Base-by-base conservation (phyloP, 768 basidiomycete species). In the Suillus variegatus region DNA sequence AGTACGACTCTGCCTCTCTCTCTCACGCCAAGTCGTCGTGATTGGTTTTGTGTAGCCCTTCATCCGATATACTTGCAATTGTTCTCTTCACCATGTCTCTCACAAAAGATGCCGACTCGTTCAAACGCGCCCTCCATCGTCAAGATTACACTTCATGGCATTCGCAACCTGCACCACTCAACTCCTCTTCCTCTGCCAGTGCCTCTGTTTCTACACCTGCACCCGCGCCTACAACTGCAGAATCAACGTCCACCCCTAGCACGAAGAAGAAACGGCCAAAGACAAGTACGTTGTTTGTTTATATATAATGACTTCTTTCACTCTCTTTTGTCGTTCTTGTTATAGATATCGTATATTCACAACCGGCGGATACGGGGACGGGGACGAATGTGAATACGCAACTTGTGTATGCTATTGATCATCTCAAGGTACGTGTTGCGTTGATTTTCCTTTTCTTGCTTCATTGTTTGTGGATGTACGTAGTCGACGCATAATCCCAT, bases 301-400 rank as follows among this genome's bases (percentile, higher is more conserved):
- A 1, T 10, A 38, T 38, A 38, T 38, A 10, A 38, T 38, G 10
- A 67, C 56, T 54, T 58, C 13, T 54, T 49, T 61, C 10, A 57
- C 66, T 62, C 12, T 5, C 49, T 22, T 49, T 10, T 18, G 14
- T 57, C 91, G 91, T 22, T 5, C 5, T 47, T 16, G 13, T 58
- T 66, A 70, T 72, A 92, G 92, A 86, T 78, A 80, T 92, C 69
- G 91, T 93, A 18, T 93, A 89, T 75, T 93, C 94, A 14, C 94
- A 95, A 75, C 93, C 94, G 18, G 89, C 89, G n/a, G 88, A 94
- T 73, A 93, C 90, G 1, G 91, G 91, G 6, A 86, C 88, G 18
- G 93, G 93, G 12, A 84, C 79, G 61, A 92, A 96, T 80, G 82
- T 92, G 65, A 93, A 93, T 70, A 96, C 94, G 0, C 93, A 95